Conservation (phyloP, 2,329 filamentous ascomycete species). For the Pyrenochaeta sp. region DNA sequence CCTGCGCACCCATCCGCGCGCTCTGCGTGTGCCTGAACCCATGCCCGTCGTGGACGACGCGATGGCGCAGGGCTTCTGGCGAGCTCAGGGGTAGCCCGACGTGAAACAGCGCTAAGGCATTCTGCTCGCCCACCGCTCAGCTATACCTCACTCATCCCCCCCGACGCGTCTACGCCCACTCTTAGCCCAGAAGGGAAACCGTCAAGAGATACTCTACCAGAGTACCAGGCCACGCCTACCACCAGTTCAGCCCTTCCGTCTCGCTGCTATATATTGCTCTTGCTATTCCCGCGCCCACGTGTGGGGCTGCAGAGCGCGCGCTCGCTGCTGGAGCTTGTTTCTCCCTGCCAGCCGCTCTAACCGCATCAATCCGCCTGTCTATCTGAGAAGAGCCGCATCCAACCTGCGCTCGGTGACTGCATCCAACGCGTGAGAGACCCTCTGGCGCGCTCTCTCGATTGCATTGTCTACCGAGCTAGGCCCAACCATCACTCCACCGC, state of each 20-base stretch:
- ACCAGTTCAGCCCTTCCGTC: too few relatives aligned
- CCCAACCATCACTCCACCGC: constrained; percentile 19
- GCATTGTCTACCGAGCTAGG: constrained; percentile 15
- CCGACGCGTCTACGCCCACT: constrained; percentile 3
- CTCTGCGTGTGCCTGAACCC: constrained; percentile 32
- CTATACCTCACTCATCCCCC: too few relatives aligned
- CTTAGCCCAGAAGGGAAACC: not conserved
- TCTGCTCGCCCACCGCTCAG: not conserved
- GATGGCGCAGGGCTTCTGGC: constrained; percentile 36
- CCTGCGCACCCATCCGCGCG: too few relatives aligned
- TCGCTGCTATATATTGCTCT: too few relatives aligned
- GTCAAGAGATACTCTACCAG: not conserved
- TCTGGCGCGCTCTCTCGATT: constrained; percentile 34
- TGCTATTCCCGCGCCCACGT: too few relatives aligned
- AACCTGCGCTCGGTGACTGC: constrained; percentile 24
- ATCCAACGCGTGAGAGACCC: constrained; percentile 21
- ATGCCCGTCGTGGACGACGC: constrained; percentile 34
- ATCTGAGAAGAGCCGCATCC: constrained; percentile 27
- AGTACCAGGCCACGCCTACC: too few relatives aligned
- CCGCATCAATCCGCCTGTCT: constrained; percentile 1
- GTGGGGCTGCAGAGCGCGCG: too few relatives aligned
- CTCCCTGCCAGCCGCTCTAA: too few relatives aligned
- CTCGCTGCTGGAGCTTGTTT: too few relatives aligned
- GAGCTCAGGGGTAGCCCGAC: constrained; percentile 31
- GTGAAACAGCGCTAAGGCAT: constrained; percentile 41